Conservation (phyloP, 202 grass and related monocot species). For the Hordeum pubiflorum region DNA sequence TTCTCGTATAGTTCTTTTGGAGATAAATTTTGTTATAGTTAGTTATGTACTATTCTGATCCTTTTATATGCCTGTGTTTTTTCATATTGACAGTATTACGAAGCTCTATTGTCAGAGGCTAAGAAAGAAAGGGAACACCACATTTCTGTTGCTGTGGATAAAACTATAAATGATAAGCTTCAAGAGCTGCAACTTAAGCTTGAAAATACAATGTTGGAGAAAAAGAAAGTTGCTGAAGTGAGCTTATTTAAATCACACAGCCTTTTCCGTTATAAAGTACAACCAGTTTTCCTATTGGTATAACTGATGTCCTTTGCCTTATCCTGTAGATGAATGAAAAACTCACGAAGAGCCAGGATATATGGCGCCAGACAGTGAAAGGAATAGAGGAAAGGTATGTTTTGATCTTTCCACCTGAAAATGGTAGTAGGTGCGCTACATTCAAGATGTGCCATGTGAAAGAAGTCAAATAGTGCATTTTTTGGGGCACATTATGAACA, state of each 20-base stretch:
- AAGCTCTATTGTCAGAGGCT: constrained; percentile 61
- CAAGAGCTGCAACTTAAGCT: constrained; percentile 67
- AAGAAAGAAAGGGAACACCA: constrained; percentile 52
- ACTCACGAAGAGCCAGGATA: constrained; percentile 66
- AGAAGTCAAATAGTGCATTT: background rate
- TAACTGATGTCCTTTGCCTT: background rate
- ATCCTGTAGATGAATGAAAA: constrained; percentile 61
- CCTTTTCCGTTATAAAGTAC: background rate
- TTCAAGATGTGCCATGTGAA: background rate
- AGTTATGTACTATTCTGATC: background rate
- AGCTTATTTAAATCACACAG: constrained; percentile 9
- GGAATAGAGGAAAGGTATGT: constrained; percentile 80
- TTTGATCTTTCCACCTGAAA: background rate
- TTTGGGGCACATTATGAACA: background rate
- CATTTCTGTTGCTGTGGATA: constrained; percentile 62
- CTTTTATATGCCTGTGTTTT: constrained; percentile 7
- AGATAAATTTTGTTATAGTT: background rate
- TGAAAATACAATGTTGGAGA: constrained; percentile 56
- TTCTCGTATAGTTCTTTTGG: background rate
- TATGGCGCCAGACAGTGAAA: constrained; percentile 69
- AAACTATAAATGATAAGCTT: constrained; percentile 54
- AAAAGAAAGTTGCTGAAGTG: constrained; percentile 66
- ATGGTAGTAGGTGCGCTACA: background rate
- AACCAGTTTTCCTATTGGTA: background rate
- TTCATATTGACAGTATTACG: constrained; percentile 62